Evolutionary conservation across 495 filamentous ascomycete genomes (phyloP), one percentile per base, ranked within the genome.

Genomic region (Xylaria sp.): DNA sequence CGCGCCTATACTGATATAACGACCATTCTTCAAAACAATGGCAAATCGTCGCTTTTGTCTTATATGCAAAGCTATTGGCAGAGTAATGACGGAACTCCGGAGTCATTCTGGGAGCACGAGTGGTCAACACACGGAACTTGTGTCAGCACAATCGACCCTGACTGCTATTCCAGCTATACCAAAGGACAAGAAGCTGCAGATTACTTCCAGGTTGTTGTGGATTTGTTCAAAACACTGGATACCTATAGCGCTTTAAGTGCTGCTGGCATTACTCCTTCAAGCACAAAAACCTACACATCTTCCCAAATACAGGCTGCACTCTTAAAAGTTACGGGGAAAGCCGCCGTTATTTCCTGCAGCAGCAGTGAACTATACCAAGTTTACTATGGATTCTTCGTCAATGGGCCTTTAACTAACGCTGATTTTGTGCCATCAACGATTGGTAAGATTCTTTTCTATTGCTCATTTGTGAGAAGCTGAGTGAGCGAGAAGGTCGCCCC

Each of bases 61-160:
- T 91, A 90, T 67, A 94, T 95, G 93, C 78, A 88, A 46, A 87
- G 81, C 15, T 94, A 90, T 81, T 94, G 92, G 93, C 91, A 82
- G 35, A 80, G 80, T 15, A 79, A 83, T 33, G 35, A 73, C 14
- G 79, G 91, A 46, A 83, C 88, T 58, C 88, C 90, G 63, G 86
- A 89, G 69, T 75, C 80, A n/a, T 86, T 95, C 72, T 95, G 92
- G 93, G 82, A 92, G 74, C 93, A 97, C 72, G 93, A 95, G 76
- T 97, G 91, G 91, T 85, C 84, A 68, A 96, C 94, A 73, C 93
- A 97, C 73, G 93, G 88, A 24, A 91, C 89, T 1, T 91, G 89
- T 75, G 83, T 91, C 59, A 85, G 82, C 66, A 91, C 89, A 5
- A 81, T 96, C 1, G 83, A 90, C 21, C 87, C 93, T 0, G 80